Evolutionary conservation across 1,284 basidiomycete genomes (phyloP).

Genomic region (Puccinia triticina): DNA sequence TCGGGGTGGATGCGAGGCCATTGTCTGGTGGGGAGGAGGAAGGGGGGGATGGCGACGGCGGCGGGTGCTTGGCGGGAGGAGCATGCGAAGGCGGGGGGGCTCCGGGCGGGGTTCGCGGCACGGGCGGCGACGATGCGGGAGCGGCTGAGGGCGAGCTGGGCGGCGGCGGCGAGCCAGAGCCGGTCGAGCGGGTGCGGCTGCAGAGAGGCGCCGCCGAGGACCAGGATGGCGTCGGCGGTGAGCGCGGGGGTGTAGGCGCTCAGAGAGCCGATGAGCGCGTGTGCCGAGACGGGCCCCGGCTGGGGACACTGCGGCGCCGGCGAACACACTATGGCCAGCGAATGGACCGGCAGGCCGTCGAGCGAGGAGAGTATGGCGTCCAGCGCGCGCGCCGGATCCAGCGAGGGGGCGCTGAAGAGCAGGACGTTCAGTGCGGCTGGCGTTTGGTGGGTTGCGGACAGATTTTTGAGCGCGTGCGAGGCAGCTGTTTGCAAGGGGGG

Average conservation of each 20-base stretch:
- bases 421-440: neutral
- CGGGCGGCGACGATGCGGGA: neutral
- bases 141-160: neutral
- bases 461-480: neutral
- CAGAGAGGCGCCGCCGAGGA: neutral
- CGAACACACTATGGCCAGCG: slow-evolving; percentile 7
- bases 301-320: neutral
- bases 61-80: neutral
- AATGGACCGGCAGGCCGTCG: neutral
- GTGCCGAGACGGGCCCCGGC: neutral
- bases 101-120: neutral
- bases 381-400: neutral
- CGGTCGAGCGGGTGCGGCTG: neutral
- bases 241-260: neutral
- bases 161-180: slow-evolving; percentile 9
- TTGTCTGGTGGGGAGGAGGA: slow-evolving; percentile 3
- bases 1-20: neutral
- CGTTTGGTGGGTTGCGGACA: neutral
- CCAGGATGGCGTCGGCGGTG: slow-evolving; percentile 7
- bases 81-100: slow-evolving; percentile 5
- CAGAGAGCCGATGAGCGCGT: neutral
- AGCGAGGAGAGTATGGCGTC: neutral
- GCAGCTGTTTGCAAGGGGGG: neutral
- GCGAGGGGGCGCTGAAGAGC: neutral
- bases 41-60: slow-evolving; percentile 9